Conservation (phyloP, 805 yeast genomes). For the Teunomyces atbi region DNA sequence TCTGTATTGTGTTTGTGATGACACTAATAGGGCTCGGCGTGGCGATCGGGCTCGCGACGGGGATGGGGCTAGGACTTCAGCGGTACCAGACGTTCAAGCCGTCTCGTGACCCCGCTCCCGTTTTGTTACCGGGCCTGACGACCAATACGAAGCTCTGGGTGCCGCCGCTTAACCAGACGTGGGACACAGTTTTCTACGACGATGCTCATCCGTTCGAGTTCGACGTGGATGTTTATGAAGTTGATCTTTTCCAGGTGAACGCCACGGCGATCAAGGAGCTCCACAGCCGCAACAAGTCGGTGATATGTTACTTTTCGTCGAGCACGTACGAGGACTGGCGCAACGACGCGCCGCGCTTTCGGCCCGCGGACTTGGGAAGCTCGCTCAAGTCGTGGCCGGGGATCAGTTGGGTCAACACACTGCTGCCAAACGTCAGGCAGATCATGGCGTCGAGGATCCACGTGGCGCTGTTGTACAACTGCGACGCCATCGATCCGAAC, state of each 20-base stretch:
- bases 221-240: background rate
- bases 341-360: constrained; percentile 17
- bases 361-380: constrained; percentile 18
- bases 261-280: constrained; percentile 12
- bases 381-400: constrained; percentile 27
- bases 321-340: constrained; percentile 31
- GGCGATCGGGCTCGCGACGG: background rate
- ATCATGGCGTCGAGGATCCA: constrained; percentile 20
- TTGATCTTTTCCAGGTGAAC: constrained; percentile 22
- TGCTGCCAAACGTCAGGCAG: constrained; percentile 15
- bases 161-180: background rate
- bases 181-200: background rate
- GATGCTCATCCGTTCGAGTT: background rate
- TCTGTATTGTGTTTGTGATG: background rate
- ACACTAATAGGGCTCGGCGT: background rate
- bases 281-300: constrained; percentile 17
- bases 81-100: constrained; percentile 2
- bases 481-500: constrained; percentile 31
- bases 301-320: constrained; percentile 30
- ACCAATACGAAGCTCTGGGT: background rate
- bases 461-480: constrained; percentile 17
- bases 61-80: background rate
- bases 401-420: constrained; percentile 24
- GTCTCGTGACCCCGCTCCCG: background rate
- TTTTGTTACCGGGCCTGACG: background rate